phyloP scores from a whole-genome alignment of 768 basidiomycete genomes.

The Serendipita sp. region DNA sequence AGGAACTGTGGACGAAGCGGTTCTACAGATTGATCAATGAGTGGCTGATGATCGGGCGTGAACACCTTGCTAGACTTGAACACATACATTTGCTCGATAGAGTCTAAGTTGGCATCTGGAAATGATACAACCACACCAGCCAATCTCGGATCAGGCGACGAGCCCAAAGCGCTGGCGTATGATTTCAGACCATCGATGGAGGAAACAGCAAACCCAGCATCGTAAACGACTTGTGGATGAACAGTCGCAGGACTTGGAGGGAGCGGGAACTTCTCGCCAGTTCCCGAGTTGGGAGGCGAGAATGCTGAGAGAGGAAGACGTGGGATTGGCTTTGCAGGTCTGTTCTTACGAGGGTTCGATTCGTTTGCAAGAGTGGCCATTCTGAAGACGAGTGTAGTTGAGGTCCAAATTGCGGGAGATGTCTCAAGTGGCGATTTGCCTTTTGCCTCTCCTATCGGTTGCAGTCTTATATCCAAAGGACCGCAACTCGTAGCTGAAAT shows the following conservation, averaged over 20 bases:
- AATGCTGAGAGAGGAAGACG: conserved; percentile 63
- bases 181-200: conserved; percentile 26
- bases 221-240: conserved; percentile 46
- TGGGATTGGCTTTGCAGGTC: conserved; percentile 41
- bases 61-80: neutral
- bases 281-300: conserved; percentile 49
- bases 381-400: neutral
- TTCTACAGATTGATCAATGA: neutral
- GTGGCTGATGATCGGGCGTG: neutral
- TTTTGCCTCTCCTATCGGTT: too few relatives aligned
- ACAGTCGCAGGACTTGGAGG: conserved; percentile 52
- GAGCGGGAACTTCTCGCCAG: conserved; percentile 48
- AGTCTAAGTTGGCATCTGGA: conserved; percentile 13
- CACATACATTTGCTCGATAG: neutral
- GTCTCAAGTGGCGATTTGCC: too few relatives aligned
- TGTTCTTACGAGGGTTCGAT: conserved; percentile 35
- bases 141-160: conserved; percentile 28
- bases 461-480: too few relatives aligned
- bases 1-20: neutral
- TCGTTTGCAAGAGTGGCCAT: neutral
- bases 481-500: too few relatives aligned
- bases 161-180: conserved; percentile 38
- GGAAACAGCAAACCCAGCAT: conserved; percentile 43
- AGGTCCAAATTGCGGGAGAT: too few relatives aligned
- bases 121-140: conserved; percentile 43